Evolutionary conservation across 2,329 filamentous ascomycete species (phyloP).

Genomic region (Cladosporium oxysporum): DNA sequence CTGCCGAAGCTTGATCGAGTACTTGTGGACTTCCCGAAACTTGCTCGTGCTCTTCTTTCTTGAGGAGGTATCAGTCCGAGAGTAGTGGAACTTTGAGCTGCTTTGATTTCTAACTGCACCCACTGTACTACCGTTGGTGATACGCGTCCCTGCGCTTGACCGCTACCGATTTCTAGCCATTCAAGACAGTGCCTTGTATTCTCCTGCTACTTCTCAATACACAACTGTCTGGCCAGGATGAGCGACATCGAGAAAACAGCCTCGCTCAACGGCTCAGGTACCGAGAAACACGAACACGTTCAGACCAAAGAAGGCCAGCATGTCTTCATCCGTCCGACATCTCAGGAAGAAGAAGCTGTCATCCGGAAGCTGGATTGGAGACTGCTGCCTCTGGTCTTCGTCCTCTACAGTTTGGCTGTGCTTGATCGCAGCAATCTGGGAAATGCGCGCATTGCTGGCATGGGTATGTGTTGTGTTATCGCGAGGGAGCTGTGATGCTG

Average conservation of each 20-base stretch:
- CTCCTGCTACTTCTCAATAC: background rate
- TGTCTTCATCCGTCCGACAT: constrained; percentile 27
- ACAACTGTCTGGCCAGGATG: constrained; percentile 5
- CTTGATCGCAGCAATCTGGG: constrained; percentile 39
- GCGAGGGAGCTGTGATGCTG: background rate
- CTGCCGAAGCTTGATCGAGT: background rate
- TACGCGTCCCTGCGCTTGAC: background rate
- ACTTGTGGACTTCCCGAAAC: background rate
- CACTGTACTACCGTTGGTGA: background rate
- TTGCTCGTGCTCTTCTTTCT: background rate
- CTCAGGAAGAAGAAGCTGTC: constrained; percentile 32
- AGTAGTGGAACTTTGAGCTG: background rate
- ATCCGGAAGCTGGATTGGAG: constrained; percentile 38
- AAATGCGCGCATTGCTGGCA: constrained; percentile 57
- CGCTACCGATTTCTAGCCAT: background rate
- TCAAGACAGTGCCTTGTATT: background rate
- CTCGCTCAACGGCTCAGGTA: background rate
- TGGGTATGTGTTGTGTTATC: constrained; percentile 33
- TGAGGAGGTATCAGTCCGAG: background rate
- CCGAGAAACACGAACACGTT: constrained; percentile 16
- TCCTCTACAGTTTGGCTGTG: constrained; percentile 36
- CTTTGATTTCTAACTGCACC: background rate
- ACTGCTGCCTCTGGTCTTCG: constrained; percentile 36
- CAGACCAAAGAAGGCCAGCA: constrained; percentile 17
- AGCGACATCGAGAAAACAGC: constrained; percentile 22